phyloP scores from a whole-genome alignment of 495 filamentous ascomycete genomes.

The Podospora tetraspora region DNA sequence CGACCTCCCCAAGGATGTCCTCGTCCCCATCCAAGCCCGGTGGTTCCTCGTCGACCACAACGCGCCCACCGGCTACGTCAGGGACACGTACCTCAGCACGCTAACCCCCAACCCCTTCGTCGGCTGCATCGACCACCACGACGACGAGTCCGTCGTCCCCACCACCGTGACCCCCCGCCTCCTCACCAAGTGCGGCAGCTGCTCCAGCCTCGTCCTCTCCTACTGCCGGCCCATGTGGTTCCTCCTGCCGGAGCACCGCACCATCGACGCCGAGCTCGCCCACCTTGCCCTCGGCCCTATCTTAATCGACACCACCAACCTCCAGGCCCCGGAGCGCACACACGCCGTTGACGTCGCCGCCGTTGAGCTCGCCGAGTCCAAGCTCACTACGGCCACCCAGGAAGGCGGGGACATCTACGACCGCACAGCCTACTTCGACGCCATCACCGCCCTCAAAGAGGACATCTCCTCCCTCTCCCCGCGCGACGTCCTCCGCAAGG shows the following conservation, averaged over 20 bases:
- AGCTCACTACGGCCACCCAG: conserved; percentile 10
- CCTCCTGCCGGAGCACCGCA: conserved; percentile 17
- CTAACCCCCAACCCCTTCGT: conserved; percentile 38
- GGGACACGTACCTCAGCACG: conserved; percentile 35
- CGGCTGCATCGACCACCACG: conserved; percentile 92
- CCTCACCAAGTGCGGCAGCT: conserved; percentile 70
- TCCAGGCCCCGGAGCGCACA: conserved; percentile 64
- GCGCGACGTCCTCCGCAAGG: conserved; percentile 74
- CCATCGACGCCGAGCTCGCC: conserved; percentile 55
- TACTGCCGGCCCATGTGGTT: conserved; percentile 58
- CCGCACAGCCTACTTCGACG: conserved; percentile 54
- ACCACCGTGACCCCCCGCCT: conserved; percentile 50
- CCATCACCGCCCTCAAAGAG: conserved; percentile 62
- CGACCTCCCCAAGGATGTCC: conserved; percentile 36
- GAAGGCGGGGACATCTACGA: conserved; percentile 44
- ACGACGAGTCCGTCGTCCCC: conserved; percentile 65
- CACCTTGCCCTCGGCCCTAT: conserved; percentile 74
- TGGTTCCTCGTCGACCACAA: conserved; percentile 92
- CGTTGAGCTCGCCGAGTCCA: conserved; percentile 56
- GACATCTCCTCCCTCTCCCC: conserved; percentile 62
- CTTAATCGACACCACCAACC: conserved; percentile 77
- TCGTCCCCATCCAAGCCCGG: conserved; percentile 36
- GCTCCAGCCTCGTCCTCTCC: conserved; percentile 68
- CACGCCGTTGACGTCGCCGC: conserved; percentile 64
- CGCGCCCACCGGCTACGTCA: conserved; percentile 50